These are phyloP conservation scores for Penicillium soppii DNA, from an alignment of 495 filamentous ascomycete genomes.

Conservation along the genomic window DNA sequence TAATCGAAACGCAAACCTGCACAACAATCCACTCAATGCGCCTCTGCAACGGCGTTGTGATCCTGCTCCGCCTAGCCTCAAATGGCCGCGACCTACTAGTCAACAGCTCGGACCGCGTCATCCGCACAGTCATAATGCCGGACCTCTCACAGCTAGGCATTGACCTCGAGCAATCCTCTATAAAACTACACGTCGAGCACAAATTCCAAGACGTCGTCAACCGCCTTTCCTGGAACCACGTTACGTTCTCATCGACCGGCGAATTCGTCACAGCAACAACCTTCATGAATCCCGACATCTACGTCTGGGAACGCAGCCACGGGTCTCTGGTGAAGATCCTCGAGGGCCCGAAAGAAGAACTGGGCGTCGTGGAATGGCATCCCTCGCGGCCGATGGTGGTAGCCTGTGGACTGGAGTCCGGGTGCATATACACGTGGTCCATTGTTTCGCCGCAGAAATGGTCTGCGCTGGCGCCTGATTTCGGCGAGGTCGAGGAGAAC, in stretches of 20 bases:
- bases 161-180: slow-evolving; percentile 46
- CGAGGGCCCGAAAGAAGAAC: slow-evolving; percentile 91
- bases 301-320: slow-evolving; percentile 93
- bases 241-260: slow-evolving; percentile 86
- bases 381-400: slow-evolving; percentile 84
- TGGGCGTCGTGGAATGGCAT: slow-evolving; percentile 96
- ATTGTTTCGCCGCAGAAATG: slow-evolving; percentile 90
- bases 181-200: slow-evolving; percentile 89
- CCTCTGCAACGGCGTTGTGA: slow-evolving; percentile 82
- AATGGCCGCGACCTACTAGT: slow-evolving; percentile 84
- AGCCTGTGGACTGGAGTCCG: slow-evolving; percentile 85
- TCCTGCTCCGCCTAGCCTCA: slow-evolving; percentile 76
- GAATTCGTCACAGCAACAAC: slow-evolving; percentile 88
- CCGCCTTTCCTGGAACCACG: slow-evolving; percentile 90
- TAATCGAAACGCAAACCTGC: slow-evolving; percentile 77
- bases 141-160: slow-evolving; percentile 54
- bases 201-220: slow-evolving; percentile 99
- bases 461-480: slow-evolving; percentile 95
- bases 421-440: slow-evolving; percentile 89
- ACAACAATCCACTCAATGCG: slow-evolving; percentile 83
- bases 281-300: slow-evolving; percentile 96
- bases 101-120: slow-evolving; percentile 88
- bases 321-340: slow-evolving; percentile 96
- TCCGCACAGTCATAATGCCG: slow-evolving; percentile 81
- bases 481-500: slow-evolving; percentile 96